Percentiles rank a stretch among this genome's conserved stretches.
These are phyloP conservation scores for Iris macrosiphon DNA, from an alignment of 106 monocot species.

Conservation along the genomic window DNA sequence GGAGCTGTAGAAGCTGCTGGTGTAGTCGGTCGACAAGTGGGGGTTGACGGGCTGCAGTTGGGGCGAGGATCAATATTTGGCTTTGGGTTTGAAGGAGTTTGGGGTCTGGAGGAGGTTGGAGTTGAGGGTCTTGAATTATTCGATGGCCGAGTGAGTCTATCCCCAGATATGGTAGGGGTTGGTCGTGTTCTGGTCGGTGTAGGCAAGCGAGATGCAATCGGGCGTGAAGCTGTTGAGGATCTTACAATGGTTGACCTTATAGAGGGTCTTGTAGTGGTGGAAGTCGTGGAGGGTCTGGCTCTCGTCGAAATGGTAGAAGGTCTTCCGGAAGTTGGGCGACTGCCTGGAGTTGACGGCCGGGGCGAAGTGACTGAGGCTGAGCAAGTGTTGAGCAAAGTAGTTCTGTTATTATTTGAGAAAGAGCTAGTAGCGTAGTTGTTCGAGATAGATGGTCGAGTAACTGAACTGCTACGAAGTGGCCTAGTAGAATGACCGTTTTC, in stretches of 20 bases:
- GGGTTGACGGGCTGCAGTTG: conserved; percentile 48
- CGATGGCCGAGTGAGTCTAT: conserved; percentile 1
- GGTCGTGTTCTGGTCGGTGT: conserved; percentile 62
- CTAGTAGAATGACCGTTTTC: conserved; percentile 33
- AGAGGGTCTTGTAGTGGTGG: conserved; percentile 5
- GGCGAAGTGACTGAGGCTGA: conserved; percentile 61
- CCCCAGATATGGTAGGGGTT: conserved; percentile 11
- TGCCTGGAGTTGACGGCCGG: conserved; percentile 73
- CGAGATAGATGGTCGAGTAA: conserved; percentile 43
- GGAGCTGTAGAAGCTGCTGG: conserved; percentile 22
- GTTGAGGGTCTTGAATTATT: conserved; percentile 17
- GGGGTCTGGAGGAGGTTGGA: conserved; percentile 5
- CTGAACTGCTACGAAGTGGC: conserved; percentile 56
- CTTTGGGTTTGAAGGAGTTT: conserved; percentile 15
- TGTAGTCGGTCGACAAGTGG: conserved; percentile 30
- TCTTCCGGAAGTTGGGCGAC: conserved; percentile 22
- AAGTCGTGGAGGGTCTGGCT: conserved; percentile 29
- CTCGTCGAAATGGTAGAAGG: conserved; percentile 34
- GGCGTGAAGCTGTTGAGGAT: conserved; percentile 30
- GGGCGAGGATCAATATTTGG: conserved; percentile 23
- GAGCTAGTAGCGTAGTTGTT: conserved; percentile 14
- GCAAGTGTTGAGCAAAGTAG: conserved; percentile 55
- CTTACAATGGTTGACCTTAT: conserved; percentile 17
- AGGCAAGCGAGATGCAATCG: conserved; percentile 10
- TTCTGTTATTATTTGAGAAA: conserved; percentile 39